Evolutionary conservation across 1,139 yeast species (phyloP), one percentile per base, ranked within the genome.

Genomic region (Debaryomyces robertsiae): DNA sequence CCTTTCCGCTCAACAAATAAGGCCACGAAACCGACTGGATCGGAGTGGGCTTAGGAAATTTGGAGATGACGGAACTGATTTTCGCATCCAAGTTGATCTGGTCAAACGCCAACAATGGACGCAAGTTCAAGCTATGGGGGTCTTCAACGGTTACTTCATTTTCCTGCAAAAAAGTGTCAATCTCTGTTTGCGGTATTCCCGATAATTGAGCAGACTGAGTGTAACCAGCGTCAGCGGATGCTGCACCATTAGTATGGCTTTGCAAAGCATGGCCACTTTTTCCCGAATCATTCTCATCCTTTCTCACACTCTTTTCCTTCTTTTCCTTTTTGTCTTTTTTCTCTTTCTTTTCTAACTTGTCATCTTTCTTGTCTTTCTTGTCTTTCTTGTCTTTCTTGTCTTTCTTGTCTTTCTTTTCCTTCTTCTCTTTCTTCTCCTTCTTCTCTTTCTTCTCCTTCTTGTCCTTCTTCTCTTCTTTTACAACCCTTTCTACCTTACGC

Each of bases 11-110:
- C 40, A 93, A 69, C 40, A 94, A 69, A 58, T 81, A 90, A 49
- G 99, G 99, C 98, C 98, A 93, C 9, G 98, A 79, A 25, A 83
- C 91, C n/a, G 96, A 80, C 69, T 93, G 99, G 55, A 93, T 93
- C 25, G 98, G 98, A 3, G 98, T 91, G 42, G 98, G 99, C 53
- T 80, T 82, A 23, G 89, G 84, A 68, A 88, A 93, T 53, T 81
- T 79, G 30, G 79, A 63, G 37, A 91, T 73, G 37, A 77, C 80
- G 9, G 70, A 57, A 46, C 75, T 75, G 46, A 91, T 77, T 42
- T 75, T 69, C 2, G 77, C 50, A 46, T 81, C 77, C 40, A 91
- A 75, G 4, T 60, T 47, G 24, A 93, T 72, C 39, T 84, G 81
- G 34, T 75, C 72, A 54, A 93, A 91, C 3, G 82, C 65, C 40